Evolutionary conservation across 176 grass and related monocot genomes (phyloP), one percentile per base, ranked within the genome.

Genomic region (Eragrostis curvula): DNA sequence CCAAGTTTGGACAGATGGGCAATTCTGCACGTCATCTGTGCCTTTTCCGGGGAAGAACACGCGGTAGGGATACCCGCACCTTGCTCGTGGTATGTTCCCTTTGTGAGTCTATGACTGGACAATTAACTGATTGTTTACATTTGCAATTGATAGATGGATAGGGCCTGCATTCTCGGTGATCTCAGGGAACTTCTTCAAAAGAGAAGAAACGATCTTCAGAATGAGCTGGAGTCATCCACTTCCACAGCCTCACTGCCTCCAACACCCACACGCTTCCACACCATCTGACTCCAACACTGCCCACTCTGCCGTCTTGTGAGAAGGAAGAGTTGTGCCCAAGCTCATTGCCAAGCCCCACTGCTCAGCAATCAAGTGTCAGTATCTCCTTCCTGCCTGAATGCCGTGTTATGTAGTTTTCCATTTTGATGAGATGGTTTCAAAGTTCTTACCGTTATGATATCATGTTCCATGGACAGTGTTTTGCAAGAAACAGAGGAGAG

Each of bases 121-220:
- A 86, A 81, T 60, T 42, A 78, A 28, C 67, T 86, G 59, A 68
- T 60, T 42, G 27, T 78, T 17, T 81, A 24, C 20, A 17, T 71
- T 72, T 73, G 41, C 18, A 65, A 51, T 74, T 79, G 50, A 20
- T 78, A 99, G 97, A 99, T 99, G 97, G 97, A 99, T 76, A 94
- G 97, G 83, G 97, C 91, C 47, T 99, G 93, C 6, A 99, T 99
- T 89, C 87, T 99, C 5, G 97, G 97, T 0, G 93, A 99, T 87
- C 74, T 99, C 51, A 99, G 92, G 73, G 97, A 99, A 73, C 97
- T 99, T 20, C 77, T 99, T 47, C 97, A 96, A 20, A 94, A 93
- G 87, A 99, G 92, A 92, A 93, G 87, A 99, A 92, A 92, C 3
- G 87, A 96, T 79, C 81, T 99, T 85, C 93, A 99, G 85, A 90